Percentiles rank a stretch among this genome's conserved stretches.
Evolutionary conservation across 1,139 yeast species (phyloP).

Genomic region (Scheffersomyces titani): DNA sequence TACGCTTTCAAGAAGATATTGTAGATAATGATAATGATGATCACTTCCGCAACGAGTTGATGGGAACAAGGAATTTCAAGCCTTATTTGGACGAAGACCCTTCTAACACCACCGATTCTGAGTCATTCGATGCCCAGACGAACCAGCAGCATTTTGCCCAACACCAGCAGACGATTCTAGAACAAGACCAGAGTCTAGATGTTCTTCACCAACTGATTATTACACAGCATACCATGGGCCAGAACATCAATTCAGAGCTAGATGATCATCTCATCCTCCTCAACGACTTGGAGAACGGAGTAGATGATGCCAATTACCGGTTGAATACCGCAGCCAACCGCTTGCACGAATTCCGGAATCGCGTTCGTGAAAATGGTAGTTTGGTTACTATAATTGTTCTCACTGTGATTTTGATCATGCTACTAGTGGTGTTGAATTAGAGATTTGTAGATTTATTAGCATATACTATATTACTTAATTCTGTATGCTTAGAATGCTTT

Average conservation of each 20-base stretch:
- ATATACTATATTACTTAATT: background rate
- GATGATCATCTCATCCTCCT: conserved; percentile 68
- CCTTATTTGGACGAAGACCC: conserved; percentile 16
- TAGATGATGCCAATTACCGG: conserved; percentile 55
- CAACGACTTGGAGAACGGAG: conserved; percentile 69
- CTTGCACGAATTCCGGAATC: conserved; percentile 54
- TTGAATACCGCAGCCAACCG: conserved; percentile 57
- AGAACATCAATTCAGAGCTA: conserved; percentile 64
- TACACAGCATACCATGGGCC: conserved; percentile 66
- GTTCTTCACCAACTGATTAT: conserved; percentile 59
- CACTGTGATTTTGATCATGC: conserved; percentile 56
- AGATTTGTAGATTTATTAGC: background rate
- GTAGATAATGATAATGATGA: conserved; percentile 19
- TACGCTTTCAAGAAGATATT: conserved; percentile 52
- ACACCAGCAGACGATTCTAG: conserved; percentile 64
- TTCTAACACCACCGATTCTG: conserved; percentile 14
- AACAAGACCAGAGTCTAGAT: conserved; percentile 67
- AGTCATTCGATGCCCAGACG: conserved; percentile 29
- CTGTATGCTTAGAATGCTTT: too few relatives aligned
- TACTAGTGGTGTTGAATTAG: conserved; percentile 60
- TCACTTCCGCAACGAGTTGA: conserved; percentile 13
- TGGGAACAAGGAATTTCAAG: conserved; percentile 18
- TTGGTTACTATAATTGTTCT: conserved; percentile 68
- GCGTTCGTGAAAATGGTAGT: conserved; percentile 69
- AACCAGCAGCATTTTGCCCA: conserved; percentile 60